Evolutionary conservation across 352 stramenopile species (phyloP).

Genomic region (Phytophthora idaei): DNA sequence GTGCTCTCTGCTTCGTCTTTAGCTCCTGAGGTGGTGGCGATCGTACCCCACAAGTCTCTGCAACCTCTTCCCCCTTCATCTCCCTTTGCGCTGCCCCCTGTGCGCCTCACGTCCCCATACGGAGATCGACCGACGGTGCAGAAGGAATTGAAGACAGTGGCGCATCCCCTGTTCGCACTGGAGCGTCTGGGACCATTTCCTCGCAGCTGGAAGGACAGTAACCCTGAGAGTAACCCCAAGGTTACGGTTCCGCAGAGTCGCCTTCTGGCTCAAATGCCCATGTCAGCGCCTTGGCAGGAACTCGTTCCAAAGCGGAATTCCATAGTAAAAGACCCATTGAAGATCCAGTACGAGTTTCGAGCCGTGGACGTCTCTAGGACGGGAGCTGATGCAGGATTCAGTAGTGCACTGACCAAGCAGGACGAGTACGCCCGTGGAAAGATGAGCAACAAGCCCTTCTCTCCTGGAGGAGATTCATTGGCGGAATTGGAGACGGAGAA

Average conservation of each 20-base stretch:
- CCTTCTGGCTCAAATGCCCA: conserved; percentile 73
- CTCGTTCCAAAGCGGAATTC: conserved; percentile 52
- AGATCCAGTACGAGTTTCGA: conserved; percentile 70
- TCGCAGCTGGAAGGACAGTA: conserved; percentile 24
- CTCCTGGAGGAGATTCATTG: conserved; percentile 67
- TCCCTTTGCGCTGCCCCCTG: conserved; percentile 52
- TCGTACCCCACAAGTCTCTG: conserved; percentile 36
- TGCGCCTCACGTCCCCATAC: conserved; percentile 42
- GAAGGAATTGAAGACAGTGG: conserved; percentile 35
- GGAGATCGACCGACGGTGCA: conserved; percentile 26
- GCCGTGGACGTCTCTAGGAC: conserved; percentile 37
- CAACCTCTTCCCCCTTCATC: background rate
- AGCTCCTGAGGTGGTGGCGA: conserved; percentile 48
- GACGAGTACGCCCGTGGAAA: conserved; percentile 82
- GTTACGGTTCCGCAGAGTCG: conserved; percentile 46
- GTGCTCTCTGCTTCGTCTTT: conserved; percentile 52
- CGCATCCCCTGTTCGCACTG: conserved; percentile 47
- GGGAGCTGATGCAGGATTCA: conserved; percentile 56
- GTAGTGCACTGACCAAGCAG: conserved; percentile 71
- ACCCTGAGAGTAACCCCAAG: conserved; percentile 18
- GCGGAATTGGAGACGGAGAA: conserved; percentile 30
- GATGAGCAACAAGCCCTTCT: conserved; percentile 81
- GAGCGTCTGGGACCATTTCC: conserved; percentile 47
- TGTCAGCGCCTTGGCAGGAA: conserved; percentile 56
- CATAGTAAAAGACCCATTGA: conserved; percentile 61